These are phyloP conservation scores for Sugiyamaella boreocaroliniensis DNA, from an alignment of 805 yeast genomes.

Conservation along the genomic window DNA sequence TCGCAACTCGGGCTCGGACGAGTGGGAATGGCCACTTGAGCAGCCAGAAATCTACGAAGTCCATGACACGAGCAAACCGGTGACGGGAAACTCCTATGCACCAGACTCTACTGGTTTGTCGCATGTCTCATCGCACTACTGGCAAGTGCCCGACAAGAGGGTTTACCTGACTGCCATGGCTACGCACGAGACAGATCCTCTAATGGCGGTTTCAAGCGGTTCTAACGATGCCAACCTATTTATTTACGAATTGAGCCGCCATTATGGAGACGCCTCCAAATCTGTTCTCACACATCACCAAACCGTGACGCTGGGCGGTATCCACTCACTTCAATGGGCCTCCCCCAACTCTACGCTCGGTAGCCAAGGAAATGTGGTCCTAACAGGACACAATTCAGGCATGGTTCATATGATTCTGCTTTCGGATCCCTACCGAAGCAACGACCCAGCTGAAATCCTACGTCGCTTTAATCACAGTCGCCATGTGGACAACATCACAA, in stretches of 20 bases:
- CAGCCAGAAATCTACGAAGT: neutral
- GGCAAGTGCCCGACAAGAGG: slow-evolving; percentile 34
- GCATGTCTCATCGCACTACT: slow-evolving; percentile 19
- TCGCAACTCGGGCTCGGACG: neutral
- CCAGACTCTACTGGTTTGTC: neutral
- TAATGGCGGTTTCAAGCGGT: slow-evolving; percentile 53
- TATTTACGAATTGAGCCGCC: slow-evolving; percentile 43
- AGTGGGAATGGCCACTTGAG: neutral
- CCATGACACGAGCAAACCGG: neutral
- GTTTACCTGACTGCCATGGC: slow-evolving; percentile 32
- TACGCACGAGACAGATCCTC: slow-evolving; percentile 32
- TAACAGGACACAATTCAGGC: slow-evolving; percentile 73
- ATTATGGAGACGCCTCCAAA: slow-evolving; percentile 6
- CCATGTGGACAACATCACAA: slow-evolving; percentile 36
- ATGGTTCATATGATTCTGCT: slow-evolving; percentile 63
- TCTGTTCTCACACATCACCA: slow-evolving; percentile 49
- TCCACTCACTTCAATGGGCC: slow-evolving; percentile 41
- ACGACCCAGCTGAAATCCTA: slow-evolving; percentile 60
- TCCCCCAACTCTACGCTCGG: slow-evolving; percentile 31
- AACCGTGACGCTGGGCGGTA: slow-evolving; percentile 49
- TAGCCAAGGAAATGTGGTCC: slow-evolving; percentile 41
- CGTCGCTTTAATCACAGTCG: slow-evolving; percentile 74
- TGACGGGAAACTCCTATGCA: neutral
- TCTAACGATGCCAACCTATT: slow-evolving; percentile 41
- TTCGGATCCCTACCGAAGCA: slow-evolving; percentile 45